Percentiles rank a stretch among this genome's conserved stretches.
These are phyloP conservation scores for Elsinoe arachidis DNA, from an alignment of 2,329 filamentous ascomycete genomes.

Conservation along the genomic window DNA sequence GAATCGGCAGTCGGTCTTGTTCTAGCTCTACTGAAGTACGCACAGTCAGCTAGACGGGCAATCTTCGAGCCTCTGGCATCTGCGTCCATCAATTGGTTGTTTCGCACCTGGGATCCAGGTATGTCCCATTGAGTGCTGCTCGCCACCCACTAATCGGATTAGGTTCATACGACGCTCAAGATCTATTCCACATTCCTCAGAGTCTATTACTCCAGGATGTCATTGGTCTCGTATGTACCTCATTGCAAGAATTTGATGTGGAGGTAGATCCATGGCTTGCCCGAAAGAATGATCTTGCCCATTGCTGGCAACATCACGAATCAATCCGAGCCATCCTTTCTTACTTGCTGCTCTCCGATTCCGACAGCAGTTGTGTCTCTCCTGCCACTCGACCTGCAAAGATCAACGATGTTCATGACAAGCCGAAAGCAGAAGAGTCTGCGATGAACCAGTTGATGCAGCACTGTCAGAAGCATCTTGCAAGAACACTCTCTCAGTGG, in stretches of 20 bases:
- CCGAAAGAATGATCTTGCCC: not conserved
- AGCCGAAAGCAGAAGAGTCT: not conserved
- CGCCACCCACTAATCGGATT: not conserved
- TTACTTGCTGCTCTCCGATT: not conserved
- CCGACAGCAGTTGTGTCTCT: not conserved
- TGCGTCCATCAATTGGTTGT: conserved; percentile 71
- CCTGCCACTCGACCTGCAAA: not conserved
- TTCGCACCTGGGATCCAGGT: conserved; percentile 77
- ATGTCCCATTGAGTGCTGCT: conserved; percentile 17
- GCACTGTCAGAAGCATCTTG: not conserved
- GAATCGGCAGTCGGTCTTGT: conserved; percentile 72
- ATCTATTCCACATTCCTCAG: not conserved
- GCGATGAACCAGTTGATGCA: not conserved
- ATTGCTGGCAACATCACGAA: not conserved
- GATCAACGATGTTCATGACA: not conserved
- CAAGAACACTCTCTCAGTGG: not conserved
- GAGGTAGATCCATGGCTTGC: not conserved
- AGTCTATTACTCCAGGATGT: conserved; percentile 40
- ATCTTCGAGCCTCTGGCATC: conserved; percentile 59
- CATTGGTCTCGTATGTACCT: conserved; percentile 58
- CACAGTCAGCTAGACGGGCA: conserved; percentile 59
- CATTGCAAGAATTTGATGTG: conserved; percentile 47
- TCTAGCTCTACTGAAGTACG: conserved; percentile 56
- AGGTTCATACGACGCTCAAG: not conserved
- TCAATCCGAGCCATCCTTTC: not conserved